Conservation (phyloP, 306 rosid genomes). For the Cucurbita pepo region DNA sequence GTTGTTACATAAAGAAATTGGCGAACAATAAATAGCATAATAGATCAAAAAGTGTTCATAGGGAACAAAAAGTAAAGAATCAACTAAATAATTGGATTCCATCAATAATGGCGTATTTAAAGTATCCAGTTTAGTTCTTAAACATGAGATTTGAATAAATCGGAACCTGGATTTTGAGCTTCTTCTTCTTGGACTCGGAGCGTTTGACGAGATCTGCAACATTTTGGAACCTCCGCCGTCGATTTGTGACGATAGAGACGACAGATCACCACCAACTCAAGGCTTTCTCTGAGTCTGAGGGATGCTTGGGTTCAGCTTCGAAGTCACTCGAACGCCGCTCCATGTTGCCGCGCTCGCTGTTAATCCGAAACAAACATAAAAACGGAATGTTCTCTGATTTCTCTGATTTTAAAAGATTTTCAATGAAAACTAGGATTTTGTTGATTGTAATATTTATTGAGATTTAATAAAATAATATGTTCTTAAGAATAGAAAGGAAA, state of each 20-base stretch:
- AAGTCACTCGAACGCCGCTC: not conserved
- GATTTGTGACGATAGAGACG: conserved; percentile 33
- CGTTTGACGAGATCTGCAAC: conserved; percentile 83
- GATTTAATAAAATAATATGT: no score
- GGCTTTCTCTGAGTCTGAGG: conserved; percentile 24
- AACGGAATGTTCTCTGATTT: not conserved
- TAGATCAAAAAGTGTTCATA: not conserved
- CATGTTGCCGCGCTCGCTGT: not conserved
- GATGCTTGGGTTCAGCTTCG: not conserved
- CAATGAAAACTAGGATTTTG: no score
- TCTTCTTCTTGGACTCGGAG: not conserved
- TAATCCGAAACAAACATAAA: not conserved
- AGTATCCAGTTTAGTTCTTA: no score
- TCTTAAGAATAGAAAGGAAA: no score
- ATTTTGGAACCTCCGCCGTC: conserved; percentile 18
- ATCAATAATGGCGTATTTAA: not conserved
- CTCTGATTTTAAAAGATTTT: no score
- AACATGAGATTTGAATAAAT: not conserved
- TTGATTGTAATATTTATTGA: no score
- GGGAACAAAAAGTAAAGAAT: not conserved
- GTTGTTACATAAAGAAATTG: not conserved
- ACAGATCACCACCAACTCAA: conserved; percentile 57
- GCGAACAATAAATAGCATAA: not conserved
- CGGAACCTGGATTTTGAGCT: not conserved
- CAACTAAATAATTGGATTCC: not conserved